Evolutionary conservation across 352 stramenopile species (phyloP), one percentile per base, ranked within the genome.

Genomic region (Pythium catenulatum): DNA sequence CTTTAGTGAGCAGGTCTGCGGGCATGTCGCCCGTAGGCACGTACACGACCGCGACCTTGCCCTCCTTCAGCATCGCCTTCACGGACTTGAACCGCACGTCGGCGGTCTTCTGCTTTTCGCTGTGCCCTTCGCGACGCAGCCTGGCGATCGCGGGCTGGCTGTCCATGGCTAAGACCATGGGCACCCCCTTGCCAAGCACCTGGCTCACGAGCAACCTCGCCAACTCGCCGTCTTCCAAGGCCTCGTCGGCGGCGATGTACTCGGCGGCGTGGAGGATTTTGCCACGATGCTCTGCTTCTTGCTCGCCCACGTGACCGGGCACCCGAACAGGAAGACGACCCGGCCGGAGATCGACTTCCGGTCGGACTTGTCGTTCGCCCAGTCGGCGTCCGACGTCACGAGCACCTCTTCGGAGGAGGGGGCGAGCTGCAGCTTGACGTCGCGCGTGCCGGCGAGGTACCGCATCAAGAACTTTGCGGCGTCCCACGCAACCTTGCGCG

Each of bases 1-100:
- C 89, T 85, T 83, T 96, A 94, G 81, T 94, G 87, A 7, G 50
- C 8, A 52, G 45, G 45, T 59, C 23, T 25, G 54, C 54, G 6
- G 54, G 54, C 54, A 65, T 65, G 9, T 21, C 54, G 39, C 54
- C 54, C 27, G 23, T 65, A 9, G 54, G 54, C 27, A 21, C 8
- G 27, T 65, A 65, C 54, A 25, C 6, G 6, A 39, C 27, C 6
- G 54, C 54, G 27, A 65, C 39, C 54, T 37, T 65, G 54, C 27
- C 54, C n/a, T 65, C 54, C 7, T 59, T 14, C 7, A 65, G 54
- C 54, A 65, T 9, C 8, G 6, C 25, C 54, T 39, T 39, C 14
- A 13, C 25, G 27, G 23, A 36, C 27, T 37, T 39, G 50, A 59
- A 59, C 50, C 23, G 50, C 6, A 70, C 37, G 54, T 84, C 82